These are phyloP conservation scores for Rhodocollybia butyracea DNA, from an alignment of 768 basidiomycete species.

Conservation along the genomic window DNA sequence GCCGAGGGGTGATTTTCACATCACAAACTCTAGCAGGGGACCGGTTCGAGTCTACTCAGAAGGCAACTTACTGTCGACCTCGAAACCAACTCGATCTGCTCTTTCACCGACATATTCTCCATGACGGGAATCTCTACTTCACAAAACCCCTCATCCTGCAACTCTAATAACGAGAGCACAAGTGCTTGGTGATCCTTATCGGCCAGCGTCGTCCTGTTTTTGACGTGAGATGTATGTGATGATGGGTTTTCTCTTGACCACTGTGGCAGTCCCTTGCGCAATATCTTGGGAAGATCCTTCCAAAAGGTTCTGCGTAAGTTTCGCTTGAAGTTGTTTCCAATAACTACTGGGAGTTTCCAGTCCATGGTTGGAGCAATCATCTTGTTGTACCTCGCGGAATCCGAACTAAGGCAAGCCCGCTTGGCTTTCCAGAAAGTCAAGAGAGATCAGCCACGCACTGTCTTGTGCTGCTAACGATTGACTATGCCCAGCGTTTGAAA, in stretches of 20 bases:
- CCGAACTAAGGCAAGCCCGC: constrained; percentile 27
- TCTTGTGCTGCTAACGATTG: constrained; percentile 60
- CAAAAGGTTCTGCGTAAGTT: constrained; percentile 22
- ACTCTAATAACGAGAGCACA: constrained; percentile 40
- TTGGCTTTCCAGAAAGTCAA: constrained; percentile 19
- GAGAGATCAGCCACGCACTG: constrained; percentile 24
- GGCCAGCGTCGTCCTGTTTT: constrained; percentile 30
- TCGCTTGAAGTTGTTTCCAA: constrained; percentile 32
- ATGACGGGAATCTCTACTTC: constrained; percentile 39
- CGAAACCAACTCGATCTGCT: constrained; percentile 60
- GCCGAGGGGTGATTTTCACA: no score
- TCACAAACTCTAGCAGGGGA: no score
- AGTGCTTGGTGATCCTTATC: constrained; percentile 47
- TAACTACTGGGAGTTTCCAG: constrained; percentile 24
- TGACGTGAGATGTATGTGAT: constrained; percentile 66
- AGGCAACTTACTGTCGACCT: constrained; percentile 52
- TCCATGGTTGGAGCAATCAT: constrained; percentile 34
- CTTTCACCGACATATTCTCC: constrained; percentile 48
- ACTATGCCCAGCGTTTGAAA: constrained; percentile 59
- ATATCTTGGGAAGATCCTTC: constrained; percentile 27
- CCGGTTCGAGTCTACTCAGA: no score
- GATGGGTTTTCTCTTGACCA: constrained; percentile 20
- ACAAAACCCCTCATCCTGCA: constrained; percentile 50
- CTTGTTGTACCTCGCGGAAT: constrained; percentile 27
- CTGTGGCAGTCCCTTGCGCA: constrained; percentile 8